A percentile compares a stretch with the other conserved stretches of the same genome.
Conservation (phyloP, 225 moss, liverwort and hornwort species). For the Neckera pumila region DNA sequence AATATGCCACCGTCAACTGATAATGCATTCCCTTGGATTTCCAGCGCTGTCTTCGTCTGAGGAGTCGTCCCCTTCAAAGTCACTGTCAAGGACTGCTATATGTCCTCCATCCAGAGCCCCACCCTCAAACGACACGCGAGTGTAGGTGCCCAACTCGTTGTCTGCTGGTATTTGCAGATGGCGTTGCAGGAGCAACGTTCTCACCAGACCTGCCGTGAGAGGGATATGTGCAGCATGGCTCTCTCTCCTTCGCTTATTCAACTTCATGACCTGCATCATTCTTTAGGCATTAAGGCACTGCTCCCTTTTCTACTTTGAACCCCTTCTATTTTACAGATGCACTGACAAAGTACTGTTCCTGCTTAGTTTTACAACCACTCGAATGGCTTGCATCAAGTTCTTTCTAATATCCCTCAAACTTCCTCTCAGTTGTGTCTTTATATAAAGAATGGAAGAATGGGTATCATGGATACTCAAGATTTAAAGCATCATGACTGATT, state of each 20-base stretch:
- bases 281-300: neutral
- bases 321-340: neutral
- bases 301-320: neutral
- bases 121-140: conserved; percentile 40
- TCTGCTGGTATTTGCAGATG: conserved; percentile 48
- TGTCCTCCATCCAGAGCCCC: conserved; percentile 52
- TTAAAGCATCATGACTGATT: neutral
- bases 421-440: neutral
- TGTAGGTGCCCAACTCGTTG: conserved; percentile 26
- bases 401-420: neutral
- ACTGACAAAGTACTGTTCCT: neutral
- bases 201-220: conserved; percentile 43
- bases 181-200: conserved; percentile 58
- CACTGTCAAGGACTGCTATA: conserved; percentile 43
- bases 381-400: neutral
- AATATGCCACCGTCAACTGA: conserved; percentile 20
- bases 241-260: conserved; percentile 56
- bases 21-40: conserved; percentile 81
- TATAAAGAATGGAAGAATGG: neutral
- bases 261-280: conserved; percentile 56
- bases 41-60: conserved; percentile 47
- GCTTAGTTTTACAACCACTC: neutral
- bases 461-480: neutral
- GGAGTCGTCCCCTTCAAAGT: conserved; percentile 63
- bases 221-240: conserved; percentile 22